Evolutionary conservation across 192 early-diverging fungal species (phyloP).

Genomic region (Geranomyces michiganensis): DNA sequence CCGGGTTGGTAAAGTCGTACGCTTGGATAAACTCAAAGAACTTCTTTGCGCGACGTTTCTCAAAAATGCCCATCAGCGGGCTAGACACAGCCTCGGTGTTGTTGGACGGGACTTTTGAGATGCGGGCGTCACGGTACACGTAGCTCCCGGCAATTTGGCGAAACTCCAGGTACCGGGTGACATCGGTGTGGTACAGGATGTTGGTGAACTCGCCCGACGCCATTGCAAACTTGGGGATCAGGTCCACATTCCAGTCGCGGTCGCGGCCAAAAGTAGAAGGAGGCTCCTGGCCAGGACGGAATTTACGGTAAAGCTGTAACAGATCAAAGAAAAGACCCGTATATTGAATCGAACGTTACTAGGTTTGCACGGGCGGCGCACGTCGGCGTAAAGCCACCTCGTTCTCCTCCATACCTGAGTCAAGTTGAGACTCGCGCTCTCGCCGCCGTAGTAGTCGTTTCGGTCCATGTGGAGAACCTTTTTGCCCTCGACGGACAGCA

Average conservation of each 20-base stretch:
- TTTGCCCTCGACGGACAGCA: slow-evolving; percentile 68
- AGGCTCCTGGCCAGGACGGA: slow-evolving; percentile 53
- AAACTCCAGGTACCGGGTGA: slow-evolving; percentile 98
- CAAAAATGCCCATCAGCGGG: slow-evolving; percentile 90
- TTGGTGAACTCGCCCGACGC: slow-evolving; percentile 96
- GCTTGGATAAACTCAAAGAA: slow-evolving; percentile 97
- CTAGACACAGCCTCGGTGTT: slow-evolving; percentile 82
- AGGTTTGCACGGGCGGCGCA: too few species aligned
- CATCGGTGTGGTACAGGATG: slow-evolving; percentile 96
- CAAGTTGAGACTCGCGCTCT: slow-evolving; percentile 93
- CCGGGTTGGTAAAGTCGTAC: slow-evolving; percentile 80
- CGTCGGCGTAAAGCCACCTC: too few species aligned
- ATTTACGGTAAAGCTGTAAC: slow-evolving; percentile 58
- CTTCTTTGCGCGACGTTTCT: slow-evolving; percentile 89
- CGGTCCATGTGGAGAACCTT: slow-evolving; percentile 69
- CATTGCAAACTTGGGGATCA: slow-evolving; percentile 99
- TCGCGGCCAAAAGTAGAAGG: slow-evolving; percentile 55
- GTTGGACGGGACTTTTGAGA: slow-evolving; percentile 94
- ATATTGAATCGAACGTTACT: too few species aligned
- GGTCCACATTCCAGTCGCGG: slow-evolving; percentile 95
- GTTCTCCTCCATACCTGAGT: slow-evolving; percentile 86
- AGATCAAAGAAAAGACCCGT: too few species aligned
- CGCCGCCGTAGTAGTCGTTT: slow-evolving; percentile 98
- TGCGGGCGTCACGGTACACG: slow-evolving; percentile 86
- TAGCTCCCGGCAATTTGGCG: slow-evolving; percentile 92